Evolutionary conservation across 345 rosid species (phyloP).

Genomic region (Sisymbrium altissimum): DNA sequence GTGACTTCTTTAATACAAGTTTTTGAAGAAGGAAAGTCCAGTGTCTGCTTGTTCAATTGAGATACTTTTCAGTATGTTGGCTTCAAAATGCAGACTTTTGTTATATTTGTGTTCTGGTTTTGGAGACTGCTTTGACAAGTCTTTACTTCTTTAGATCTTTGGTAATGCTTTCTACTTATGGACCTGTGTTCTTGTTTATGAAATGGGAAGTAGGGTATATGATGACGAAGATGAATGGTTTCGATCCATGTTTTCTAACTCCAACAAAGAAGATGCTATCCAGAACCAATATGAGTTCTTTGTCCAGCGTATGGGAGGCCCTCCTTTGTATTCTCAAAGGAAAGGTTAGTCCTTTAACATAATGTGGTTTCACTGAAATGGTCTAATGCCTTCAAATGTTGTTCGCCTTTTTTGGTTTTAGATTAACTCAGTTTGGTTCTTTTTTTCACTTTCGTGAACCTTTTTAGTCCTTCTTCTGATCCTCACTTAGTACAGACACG

Average conservation of each 20-base stretch:
- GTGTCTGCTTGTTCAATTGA: neutral
- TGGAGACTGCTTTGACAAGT: neutral
- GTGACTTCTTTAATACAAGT: neutral
- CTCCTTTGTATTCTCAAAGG: conserved; percentile 77
- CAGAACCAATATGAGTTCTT: conserved; percentile 91
- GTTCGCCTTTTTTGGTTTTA: neutral
- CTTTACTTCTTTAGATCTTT: neutral
- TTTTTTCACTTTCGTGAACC: neutral
- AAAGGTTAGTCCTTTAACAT: conserved; percentile 40
- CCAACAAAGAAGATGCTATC: conserved; percentile 82
- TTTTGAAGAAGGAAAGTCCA: neutral
- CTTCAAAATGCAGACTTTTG: neutral
- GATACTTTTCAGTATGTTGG: neutral
- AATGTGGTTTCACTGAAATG: neutral
- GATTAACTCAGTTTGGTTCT: neutral
- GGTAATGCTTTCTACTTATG: neutral
- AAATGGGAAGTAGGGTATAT: conserved; percentile 54
- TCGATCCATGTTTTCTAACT: conserved; percentile 60
- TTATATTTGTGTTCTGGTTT: neutral
- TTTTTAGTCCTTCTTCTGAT: neutral
- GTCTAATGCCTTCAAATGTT: neutral
- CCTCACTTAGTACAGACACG: neutral
- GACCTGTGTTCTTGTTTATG: neutral
- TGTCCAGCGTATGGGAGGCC: conserved; percentile 96
- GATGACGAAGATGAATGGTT: conserved; percentile 91